A percentile compares a stretch with the other conserved stretches of the same genome.
Evolutionary conservation across 306 rosid species (phyloP).

Genomic region (Quercus parvula): DNA sequence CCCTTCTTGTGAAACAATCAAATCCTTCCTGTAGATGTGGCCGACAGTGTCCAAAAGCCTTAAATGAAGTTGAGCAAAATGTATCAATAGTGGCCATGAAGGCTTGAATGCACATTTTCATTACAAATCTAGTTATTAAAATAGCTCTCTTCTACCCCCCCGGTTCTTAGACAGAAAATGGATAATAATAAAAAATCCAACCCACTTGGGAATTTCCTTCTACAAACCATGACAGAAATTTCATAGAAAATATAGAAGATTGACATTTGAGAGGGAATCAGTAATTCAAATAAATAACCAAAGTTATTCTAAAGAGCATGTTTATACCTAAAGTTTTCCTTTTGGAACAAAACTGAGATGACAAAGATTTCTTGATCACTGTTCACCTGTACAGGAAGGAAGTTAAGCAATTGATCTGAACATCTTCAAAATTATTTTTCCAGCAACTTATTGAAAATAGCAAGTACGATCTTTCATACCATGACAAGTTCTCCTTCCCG

Average conservation of each 20-base stretch:
- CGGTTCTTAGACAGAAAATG: not conserved
- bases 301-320: not conserved
- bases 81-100: not conserved
- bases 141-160: not conserved
- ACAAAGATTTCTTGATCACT: conserved; percentile 69
- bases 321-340: conserved; percentile 59
- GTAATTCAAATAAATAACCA: not conserved
- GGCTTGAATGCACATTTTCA: not conserved
- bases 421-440: not conserved
- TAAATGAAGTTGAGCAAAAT: conserved; percentile 9
- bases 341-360: conserved; percentile 54
- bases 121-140: not conserved
- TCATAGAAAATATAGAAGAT: not conserved
- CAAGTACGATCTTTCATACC: conserved; percentile 42
- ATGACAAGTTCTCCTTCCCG: conserved; percentile 65
- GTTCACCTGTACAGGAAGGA: conserved; percentile 51
- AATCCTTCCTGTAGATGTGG: conserved; percentile 52
- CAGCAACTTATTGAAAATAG: not conserved
- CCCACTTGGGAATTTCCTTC: not conserved
- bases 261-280: not conserved
- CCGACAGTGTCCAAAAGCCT: conserved; percentile 64
- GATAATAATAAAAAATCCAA: not conserved
- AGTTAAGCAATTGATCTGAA: not conserved
- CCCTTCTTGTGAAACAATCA: conserved; percentile 42
- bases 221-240: not conserved